A percentile compares a stretch with the other conserved stretches of the same genome.
Conservation (phyloP, 192 early-diverging fungal species). For the Linnemannia hyalina region DNA sequence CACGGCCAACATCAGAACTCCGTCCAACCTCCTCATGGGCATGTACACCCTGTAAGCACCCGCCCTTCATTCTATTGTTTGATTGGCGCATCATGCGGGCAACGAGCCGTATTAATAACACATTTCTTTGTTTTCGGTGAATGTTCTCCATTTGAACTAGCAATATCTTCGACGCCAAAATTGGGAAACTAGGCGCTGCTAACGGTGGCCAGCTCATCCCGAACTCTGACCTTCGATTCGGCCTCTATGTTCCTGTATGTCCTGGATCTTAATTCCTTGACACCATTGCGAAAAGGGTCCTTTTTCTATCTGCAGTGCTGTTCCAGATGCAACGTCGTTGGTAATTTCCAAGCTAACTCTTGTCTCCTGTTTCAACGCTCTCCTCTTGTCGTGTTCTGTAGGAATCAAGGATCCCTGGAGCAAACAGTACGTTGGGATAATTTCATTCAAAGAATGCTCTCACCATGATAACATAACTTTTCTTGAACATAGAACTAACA, state of each 20-base stretch:
- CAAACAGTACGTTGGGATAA: neutral
- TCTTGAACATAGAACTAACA: neutral
- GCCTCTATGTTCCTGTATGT: slow-evolving; percentile 28
- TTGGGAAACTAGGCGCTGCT: slow-evolving; percentile 21
- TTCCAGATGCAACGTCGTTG: neutral
- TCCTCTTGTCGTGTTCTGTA: neutral
- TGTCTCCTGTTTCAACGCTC: neutral
- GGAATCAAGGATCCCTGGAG: neutral
- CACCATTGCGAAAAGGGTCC: neutral
- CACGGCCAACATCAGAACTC: neutral
- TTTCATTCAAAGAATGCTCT: neutral
- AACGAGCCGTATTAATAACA: neutral
- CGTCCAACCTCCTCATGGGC: slow-evolving; percentile 11
- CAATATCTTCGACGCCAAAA: slow-evolving; percentile 20
- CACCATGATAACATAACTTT: neutral
- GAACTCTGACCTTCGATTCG: slow-evolving; percentile 30
- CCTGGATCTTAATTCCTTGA: neutral
- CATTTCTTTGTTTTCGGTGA: neutral
- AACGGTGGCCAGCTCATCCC: slow-evolving; percentile 20
- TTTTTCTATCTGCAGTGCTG: neutral
- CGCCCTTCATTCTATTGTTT: neutral
- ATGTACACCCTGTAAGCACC: slow-evolving; percentile 30
- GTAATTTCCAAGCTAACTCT: neutral
- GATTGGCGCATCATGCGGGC: neutral
- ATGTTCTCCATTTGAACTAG: slow-evolving; percentile 12